A percentile compares a stretch with the other conserved stretches of the same genome.
phyloP scores from a whole-genome alignment of 2,329 filamentous ascomycete species.

The Cercospora sesami region DNA sequence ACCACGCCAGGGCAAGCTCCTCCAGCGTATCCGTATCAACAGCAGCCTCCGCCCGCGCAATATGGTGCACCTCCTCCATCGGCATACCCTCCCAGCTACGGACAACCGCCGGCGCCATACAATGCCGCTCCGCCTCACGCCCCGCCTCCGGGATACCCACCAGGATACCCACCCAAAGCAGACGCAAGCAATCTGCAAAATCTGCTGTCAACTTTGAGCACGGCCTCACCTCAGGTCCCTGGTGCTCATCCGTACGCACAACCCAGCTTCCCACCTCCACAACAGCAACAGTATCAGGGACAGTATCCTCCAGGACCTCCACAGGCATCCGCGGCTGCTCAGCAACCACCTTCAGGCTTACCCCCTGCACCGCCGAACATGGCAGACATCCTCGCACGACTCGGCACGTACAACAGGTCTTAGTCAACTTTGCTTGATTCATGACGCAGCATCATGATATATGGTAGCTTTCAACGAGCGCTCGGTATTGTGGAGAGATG shows the following conservation, averaged over 20 bases:
- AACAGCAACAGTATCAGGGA: slow-evolving; percentile 14
- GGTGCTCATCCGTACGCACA: slow-evolving; percentile 20
- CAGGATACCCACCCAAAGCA: slow-evolving; percentile 55
- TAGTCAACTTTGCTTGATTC: neutral
- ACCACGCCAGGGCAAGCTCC: slow-evolving; percentile 18
- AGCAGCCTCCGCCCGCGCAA: slow-evolving; percentile 40
- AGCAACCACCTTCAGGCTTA: slow-evolving; percentile 50
- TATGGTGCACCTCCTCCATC: slow-evolving; percentile 22
- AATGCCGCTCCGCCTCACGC: slow-evolving; percentile 36
- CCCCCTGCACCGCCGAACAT: slow-evolving; percentile 58
- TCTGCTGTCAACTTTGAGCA: slow-evolving; percentile 61
- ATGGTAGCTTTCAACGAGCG: neutral
- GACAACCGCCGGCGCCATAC: slow-evolving; percentile 35
- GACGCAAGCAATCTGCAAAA: slow-evolving; percentile 71
- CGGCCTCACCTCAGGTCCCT: slow-evolving; percentile 34
- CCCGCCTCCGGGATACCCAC: slow-evolving; percentile 38
- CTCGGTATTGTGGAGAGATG: neutral
- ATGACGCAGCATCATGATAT: neutral
- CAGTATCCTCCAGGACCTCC: slow-evolving; percentile 35
- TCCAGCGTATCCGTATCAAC: slow-evolving; percentile 35
- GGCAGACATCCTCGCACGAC: slow-evolving; percentile 72
- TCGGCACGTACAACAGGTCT: slow-evolving; percentile 50
- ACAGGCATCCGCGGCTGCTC: neutral
- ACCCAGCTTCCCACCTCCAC: slow-evolving; percentile 23
- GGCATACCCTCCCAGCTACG: slow-evolving; percentile 23